phyloP scores from a whole-genome alignment of 2,329 filamentous ascomycete species.

The Xylaria digitata region DNA sequence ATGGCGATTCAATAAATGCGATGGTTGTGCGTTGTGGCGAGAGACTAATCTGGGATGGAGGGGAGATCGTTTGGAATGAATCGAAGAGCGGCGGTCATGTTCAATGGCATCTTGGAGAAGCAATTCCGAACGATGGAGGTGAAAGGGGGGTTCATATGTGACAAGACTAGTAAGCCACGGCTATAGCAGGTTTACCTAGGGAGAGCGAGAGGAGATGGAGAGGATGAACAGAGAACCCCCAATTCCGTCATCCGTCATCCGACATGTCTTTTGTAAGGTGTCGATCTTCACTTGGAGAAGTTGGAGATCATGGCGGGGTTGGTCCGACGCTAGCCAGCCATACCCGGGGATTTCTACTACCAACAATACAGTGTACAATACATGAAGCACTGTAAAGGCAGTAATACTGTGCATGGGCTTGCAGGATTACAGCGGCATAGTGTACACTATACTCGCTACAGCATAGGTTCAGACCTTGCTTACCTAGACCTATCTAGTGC shows the following conservation, averaged over 20 bases:
- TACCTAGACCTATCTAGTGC: no score
- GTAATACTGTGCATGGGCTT: no score
- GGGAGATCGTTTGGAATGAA: not conserved
- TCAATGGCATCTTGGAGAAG: constrained; percentile 14
- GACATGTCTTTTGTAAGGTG: not conserved
- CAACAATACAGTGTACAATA: not conserved
- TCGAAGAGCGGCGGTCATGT: not conserved
- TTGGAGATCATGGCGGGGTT: constrained; percentile 28
- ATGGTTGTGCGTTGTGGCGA: not conserved
- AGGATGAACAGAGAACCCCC: constrained; percentile 9
- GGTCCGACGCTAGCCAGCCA: constrained; percentile 34
- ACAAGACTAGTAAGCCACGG: constrained; percentile 23
- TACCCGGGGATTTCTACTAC: constrained; percentile 16
- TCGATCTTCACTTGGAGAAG: constrained; percentile 1
- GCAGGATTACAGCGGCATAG: no score
- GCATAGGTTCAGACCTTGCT: no score
- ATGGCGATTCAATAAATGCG: constrained; percentile 38
- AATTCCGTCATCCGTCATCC: constrained; percentile 25
- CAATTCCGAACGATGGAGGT: not conserved
- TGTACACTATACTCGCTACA: no score
- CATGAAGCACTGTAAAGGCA: no score
- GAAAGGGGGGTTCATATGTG: constrained; percentile 13
- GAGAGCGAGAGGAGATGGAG: not conserved
- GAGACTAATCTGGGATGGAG: constrained; percentile 6
- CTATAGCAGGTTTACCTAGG: constrained; percentile 34